Conservation (phyloP, 2,329 filamentous ascomycete species). For the Tolypocladium nubicola region DNA sequence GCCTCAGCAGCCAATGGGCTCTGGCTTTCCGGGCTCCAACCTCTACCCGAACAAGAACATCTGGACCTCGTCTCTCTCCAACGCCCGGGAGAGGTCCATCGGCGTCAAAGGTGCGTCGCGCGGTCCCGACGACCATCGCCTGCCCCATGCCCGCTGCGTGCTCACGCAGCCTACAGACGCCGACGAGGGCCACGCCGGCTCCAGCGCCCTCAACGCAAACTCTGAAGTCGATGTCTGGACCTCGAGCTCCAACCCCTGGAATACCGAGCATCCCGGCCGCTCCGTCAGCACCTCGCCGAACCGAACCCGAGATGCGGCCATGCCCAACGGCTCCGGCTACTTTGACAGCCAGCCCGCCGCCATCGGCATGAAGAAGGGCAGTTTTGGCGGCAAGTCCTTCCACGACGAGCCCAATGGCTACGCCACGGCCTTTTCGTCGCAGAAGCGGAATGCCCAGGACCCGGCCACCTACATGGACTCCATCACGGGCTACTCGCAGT, state of each 20-base stretch:
- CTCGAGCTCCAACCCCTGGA: constrained; percentile 43
- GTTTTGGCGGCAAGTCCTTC: constrained; percentile 12
- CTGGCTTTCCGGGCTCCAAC: constrained; percentile 22
- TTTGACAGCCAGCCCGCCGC: constrained; percentile 34
- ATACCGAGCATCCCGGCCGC: constrained; percentile 30
- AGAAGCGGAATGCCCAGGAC: constrained; percentile 24
- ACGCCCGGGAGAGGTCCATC: constrained; percentile 29
- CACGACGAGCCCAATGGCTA: constrained; percentile 14
- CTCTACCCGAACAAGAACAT: constrained; percentile 25
- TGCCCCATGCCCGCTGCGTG: background rate
- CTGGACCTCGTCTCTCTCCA: constrained; percentile 28
- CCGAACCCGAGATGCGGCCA: constrained; percentile 37
- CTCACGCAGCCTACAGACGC: constrained; percentile 14
- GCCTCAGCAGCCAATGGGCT: constrained; percentile 28
- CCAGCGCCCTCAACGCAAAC: constrained; percentile 55
- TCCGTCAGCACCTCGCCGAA: constrained; percentile 49
- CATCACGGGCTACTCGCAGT: constrained; percentile 19
- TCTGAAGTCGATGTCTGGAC: constrained; percentile 59
- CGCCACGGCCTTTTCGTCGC: constrained; percentile 12
- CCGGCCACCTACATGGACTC: constrained; percentile 29
- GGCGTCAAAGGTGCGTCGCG: constrained; percentile 35
- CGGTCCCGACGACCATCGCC: background rate
- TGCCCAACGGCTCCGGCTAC: constrained; percentile 31
- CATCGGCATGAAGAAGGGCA: constrained; percentile 27
- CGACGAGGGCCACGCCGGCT: constrained; percentile 46